Base-by-base conservation (phyloP, 768 basidiomycete species). In the Suillus subluteus region DNA sequence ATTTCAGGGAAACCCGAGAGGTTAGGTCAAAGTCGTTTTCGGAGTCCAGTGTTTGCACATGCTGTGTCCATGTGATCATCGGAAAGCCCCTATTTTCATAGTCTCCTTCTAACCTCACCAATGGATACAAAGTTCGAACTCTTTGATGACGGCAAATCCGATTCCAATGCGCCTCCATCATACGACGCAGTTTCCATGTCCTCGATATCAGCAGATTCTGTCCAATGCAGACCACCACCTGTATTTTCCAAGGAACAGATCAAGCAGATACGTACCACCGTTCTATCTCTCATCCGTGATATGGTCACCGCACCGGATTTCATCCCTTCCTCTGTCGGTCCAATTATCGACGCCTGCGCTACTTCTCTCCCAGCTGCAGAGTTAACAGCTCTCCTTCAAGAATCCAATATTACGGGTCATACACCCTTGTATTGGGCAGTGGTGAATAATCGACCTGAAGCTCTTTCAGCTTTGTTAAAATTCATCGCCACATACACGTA, bases 271-370 rank as follows among this genome's bases (percentile, higher is more conserved):
- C 56, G 38, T 11, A 23, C 23, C 40, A 41, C 38, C 23, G 38
- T 59, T 59, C 40, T 21, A 41, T 59, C 58, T 41, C 58, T 59
- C 58, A 59, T 59, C 58, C 23, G 58, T 41, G 58, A 41, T 15
- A 41, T 41, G 4, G 26, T 18, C 23, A 41, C 40, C 16, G 5
- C 40, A 30, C 58, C 38, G 7, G 40, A 59, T 41, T 59, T 41
- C 5, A 30, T 11, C 6, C 16, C 40, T 59, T 30, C 40, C 26
- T 59, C 38, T 59, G 23, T 41, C 26, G n/a, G 15, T 26, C 26
- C 40, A 41, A 59, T 41, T 26, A 6, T 41, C 23, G 26, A 59
- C 9, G 40, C 58, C 9, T 59, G 58, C 23, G 38, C 23, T 59
- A 7, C 38, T 58, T 23, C 58, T 58, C 37, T 58, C 15, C 37